phyloP scores from a whole-genome alignment of 176 grass and related monocot species.

The Urochloa ruziziensis region DNA sequence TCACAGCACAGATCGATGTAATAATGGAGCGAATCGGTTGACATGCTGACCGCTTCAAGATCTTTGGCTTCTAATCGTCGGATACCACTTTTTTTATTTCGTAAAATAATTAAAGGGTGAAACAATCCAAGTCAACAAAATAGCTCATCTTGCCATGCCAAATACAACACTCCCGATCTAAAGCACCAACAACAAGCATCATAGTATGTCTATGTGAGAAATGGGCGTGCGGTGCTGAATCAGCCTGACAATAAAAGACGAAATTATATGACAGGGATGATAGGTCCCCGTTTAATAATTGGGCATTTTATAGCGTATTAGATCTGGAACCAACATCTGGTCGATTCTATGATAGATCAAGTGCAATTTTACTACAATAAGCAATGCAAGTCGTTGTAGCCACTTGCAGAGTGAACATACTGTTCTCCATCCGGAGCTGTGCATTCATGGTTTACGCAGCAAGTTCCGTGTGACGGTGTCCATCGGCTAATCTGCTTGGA shows the following conservation, averaged over 20 bases:
- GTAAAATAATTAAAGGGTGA: not conserved
- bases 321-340: not conserved
- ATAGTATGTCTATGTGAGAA: no score
- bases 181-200: not conserved
- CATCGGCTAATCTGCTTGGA: not conserved
- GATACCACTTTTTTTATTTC: not conserved
- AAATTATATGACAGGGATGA: not conserved
- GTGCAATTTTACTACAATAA: not conserved
- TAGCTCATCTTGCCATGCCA: slow-evolving; percentile 10
- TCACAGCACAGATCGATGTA: not conserved
- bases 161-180: not conserved
- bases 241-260: not conserved
- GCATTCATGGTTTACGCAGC: not conserved
- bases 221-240: not conserved
- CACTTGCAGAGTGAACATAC: not conserved
- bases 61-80: not conserved
- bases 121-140: slow-evolving; percentile 25
- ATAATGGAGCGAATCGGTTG: not conserved
- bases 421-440: not conserved
- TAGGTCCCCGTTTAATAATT: not conserved
- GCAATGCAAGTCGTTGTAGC: slow-evolving; percentile 1
- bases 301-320: not conserved
- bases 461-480: not conserved
- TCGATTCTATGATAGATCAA: not conserved
- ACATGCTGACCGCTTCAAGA: not conserved